These are phyloP conservation scores for Croton laevigatus DNA, from an alignment of 441 rosid genomes.

Conservation along the genomic window DNA sequence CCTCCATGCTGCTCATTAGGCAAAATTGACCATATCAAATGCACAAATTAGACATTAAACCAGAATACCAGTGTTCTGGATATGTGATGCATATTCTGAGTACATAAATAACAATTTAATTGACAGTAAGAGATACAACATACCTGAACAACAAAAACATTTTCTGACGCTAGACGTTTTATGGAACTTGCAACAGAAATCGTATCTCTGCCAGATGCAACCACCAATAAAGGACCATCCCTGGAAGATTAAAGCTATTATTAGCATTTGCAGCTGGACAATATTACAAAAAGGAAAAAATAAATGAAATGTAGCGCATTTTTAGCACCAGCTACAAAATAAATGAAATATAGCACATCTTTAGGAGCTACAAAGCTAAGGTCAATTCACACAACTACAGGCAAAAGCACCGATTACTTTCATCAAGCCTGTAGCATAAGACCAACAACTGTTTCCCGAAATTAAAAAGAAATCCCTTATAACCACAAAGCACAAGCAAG, in stretches of 20 bases:
- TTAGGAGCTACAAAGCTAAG: background rate
- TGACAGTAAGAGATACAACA: conserved; percentile 10
- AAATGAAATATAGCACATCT: background rate
- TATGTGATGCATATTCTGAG: background rate
- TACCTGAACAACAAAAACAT: conserved; percentile 89
- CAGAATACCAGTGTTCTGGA: conserved; percentile 1
- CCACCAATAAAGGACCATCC: conserved; percentile 88
- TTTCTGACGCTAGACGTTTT: conserved; percentile 73
- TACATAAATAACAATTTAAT: conserved; percentile 1
- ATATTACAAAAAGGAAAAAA: background rate
- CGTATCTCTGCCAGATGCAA: conserved; percentile 94
- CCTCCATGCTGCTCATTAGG: background rate
- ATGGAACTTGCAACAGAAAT: conserved; percentile 74
- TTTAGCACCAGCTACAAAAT: too few relatives aligned
- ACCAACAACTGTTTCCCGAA: background rate
- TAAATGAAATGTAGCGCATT: too few relatives aligned
- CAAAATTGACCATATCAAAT: background rate
- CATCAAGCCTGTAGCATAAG: background rate
- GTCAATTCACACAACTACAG: background rate
- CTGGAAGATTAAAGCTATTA: conserved; percentile 30
- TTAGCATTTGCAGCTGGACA: background rate
- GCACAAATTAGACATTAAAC: background rate
- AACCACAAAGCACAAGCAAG: background rate
- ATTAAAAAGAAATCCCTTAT: background rate
- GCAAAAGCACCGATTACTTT: background rate